A percentile compares a stretch with the other conserved stretches of the same genome.
These are phyloP conservation scores for Kalmusia sp. DNA, from an alignment of 2,329 filamentous ascomycete genomes.

Conservation along the genomic window DNA sequence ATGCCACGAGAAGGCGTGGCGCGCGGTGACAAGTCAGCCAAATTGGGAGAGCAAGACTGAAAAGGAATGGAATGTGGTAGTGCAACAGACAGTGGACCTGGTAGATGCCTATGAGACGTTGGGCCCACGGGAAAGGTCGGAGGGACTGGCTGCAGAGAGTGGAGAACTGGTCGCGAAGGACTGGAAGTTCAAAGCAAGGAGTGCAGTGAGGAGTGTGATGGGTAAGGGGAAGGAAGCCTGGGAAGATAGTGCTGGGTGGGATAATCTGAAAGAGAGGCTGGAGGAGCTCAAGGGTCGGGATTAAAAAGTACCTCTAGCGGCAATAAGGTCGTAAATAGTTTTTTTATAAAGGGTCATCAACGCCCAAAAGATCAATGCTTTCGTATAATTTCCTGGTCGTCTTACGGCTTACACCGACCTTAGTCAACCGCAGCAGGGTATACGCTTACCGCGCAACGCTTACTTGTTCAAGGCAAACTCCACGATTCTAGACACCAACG, in stretches of 20 bases:
- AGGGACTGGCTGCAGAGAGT: constrained; percentile 57
- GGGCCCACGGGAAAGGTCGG: constrained; percentile 55
- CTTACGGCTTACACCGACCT: too few relatives aligned
- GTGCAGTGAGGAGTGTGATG: constrained; percentile 82
- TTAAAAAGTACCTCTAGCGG: too few relatives aligned
- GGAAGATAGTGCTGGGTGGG: constrained; percentile 78
- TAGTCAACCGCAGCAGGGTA: too few relatives aligned
- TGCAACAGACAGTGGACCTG: constrained; percentile 79
- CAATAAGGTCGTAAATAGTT: too few relatives aligned
- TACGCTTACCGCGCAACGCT: too few relatives aligned
- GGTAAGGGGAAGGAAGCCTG: constrained; percentile 81
- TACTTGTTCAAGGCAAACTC: too few relatives aligned
- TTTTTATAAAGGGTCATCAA: too few relatives aligned
- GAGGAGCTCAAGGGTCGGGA: constrained; percentile 50
- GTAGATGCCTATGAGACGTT: constrained; percentile 85
- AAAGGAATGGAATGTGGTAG: constrained; percentile 73
- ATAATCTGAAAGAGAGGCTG: constrained; percentile 59
- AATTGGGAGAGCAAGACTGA: constrained; percentile 64
- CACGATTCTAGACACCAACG: too few relatives aligned
- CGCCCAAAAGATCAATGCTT: too few relatives aligned
- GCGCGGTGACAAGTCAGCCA: constrained; percentile 67
- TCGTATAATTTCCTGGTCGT: too few relatives aligned
- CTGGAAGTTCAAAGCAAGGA: constrained; percentile 90
- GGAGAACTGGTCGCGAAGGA: constrained; percentile 73
- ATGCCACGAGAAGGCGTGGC: constrained; percentile 89